A percentile compares a stretch with the other conserved stretches of the same genome.
Evolutionary conservation across 2,329 filamentous ascomycete genomes (phyloP).

Genomic region (Claviceps pazoutovae): DNA sequence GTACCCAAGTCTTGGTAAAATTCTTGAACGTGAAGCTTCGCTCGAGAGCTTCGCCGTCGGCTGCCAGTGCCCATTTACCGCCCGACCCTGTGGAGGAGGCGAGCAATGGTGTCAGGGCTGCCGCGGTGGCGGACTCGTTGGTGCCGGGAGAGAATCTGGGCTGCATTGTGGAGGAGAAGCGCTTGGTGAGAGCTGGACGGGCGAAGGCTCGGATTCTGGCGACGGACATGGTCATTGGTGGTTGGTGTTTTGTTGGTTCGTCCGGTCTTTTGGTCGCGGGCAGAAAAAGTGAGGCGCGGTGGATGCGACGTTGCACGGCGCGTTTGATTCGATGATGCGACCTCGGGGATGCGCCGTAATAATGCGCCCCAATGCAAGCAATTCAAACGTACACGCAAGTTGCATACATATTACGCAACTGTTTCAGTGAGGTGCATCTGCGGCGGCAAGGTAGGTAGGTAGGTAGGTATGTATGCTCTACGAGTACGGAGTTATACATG

Average conservation of each 20-base stretch:
- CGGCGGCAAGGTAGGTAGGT: no score
- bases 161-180: conserved; percentile 11
- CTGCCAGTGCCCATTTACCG: conserved; percentile 35
- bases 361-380: no score
- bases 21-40: conserved; percentile 49
- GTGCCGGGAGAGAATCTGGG: conserved; percentile 32
- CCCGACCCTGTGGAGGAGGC: conserved; percentile 15
- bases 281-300: not conserved
- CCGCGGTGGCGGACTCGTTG: conserved; percentile 23
- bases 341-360: no score
- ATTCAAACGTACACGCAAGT: no score
- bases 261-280: not conserved
- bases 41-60: conserved; percentile 41
- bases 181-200: not conserved
- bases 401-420: no score
- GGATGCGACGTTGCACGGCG: not conserved
- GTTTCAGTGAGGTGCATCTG: no score
- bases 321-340: not conserved
- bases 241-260: not conserved
- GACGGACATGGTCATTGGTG: not conserved
- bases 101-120: conserved; percentile 27
- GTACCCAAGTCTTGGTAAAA: conserved; percentile 51
- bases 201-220: not conserved
- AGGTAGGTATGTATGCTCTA: no score
- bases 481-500: no score